Conservation (phyloP, 257 asterid genomes). For the Primulina tabacum region DNA sequence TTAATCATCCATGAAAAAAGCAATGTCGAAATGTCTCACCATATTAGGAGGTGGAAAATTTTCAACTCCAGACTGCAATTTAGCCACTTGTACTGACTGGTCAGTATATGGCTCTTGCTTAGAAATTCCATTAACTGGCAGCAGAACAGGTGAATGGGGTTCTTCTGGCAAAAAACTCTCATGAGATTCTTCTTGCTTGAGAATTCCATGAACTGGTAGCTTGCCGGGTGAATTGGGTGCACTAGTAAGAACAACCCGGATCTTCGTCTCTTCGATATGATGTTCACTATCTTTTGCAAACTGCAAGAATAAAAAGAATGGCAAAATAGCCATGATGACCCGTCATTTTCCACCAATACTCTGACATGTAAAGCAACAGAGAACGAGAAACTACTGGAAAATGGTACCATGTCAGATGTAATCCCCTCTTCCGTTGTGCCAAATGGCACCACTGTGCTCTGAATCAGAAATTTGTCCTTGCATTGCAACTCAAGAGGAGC, state of each 20-base stretch:
- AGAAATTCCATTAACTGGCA: conserved; percentile 53
- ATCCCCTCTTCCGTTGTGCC: conserved; percentile 74
- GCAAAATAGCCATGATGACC: not conserved
- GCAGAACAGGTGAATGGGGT: conserved; percentile 45
- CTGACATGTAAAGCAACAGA: conserved; percentile 16
- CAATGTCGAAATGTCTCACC: conserved; percentile 36
- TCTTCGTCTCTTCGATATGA: conserved; percentile 76
- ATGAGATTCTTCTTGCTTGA: conserved; percentile 43
- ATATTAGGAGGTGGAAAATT: conserved; percentile 33
- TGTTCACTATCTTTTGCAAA: conserved; percentile 52
- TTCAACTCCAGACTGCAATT: conserved; percentile 47
- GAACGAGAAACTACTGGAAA: conserved; percentile 25
- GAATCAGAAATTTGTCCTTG: conserved; percentile 86
- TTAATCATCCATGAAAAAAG: conserved; percentile 7
- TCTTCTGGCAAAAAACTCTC: conserved; percentile 38
- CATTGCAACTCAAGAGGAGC: conserved; percentile 62
- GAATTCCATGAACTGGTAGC: conserved; percentile 42
- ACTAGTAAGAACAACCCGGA: conserved; percentile 60
- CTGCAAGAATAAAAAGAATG: conserved; percentile 37
- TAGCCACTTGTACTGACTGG: conserved; percentile 34
- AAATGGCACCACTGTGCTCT: conserved; percentile 68
- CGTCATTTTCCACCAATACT: conserved; percentile 15
- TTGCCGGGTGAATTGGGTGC: conserved; percentile 49
- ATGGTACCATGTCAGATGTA: conserved; percentile 57
- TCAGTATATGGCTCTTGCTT: conserved; percentile 56